Evolutionary conservation across 306 rosid species (phyloP).

Genomic region (Citrullus mucosospermus): DNA sequence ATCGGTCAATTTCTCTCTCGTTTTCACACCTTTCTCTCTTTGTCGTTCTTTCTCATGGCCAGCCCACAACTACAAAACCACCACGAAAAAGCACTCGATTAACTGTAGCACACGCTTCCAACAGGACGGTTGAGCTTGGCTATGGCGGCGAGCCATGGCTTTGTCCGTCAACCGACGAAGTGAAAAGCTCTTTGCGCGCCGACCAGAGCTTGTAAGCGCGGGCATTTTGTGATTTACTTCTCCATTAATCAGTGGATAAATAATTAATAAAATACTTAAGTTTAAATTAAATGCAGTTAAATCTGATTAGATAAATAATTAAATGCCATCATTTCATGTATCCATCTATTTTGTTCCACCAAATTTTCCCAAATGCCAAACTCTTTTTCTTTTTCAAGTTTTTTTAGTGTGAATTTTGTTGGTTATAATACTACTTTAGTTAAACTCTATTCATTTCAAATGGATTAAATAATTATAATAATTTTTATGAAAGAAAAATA

Average conservation of each 20-base stretch:
- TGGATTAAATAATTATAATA: too few relatives aligned
- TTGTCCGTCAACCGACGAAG: background rate
- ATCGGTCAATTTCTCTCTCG: background rate
- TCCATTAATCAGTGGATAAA: background rate
- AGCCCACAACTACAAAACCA: background rate
- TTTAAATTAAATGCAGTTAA: too few relatives aligned
- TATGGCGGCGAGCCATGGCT: background rate
- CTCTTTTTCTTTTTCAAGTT: too few relatives aligned
- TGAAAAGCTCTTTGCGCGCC: background rate
- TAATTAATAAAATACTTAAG: background rate
- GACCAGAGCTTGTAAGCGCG: background rate
- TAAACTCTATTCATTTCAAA: too few relatives aligned
- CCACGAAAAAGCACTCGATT: background rate
- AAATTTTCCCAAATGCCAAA: too few relatives aligned
- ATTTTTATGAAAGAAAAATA: too few relatives aligned
- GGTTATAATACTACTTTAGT: too few relatives aligned
- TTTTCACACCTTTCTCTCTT: background rate
- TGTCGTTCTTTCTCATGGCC: background rate
- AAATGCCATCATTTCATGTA: too few relatives aligned
- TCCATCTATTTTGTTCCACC: too few relatives aligned
- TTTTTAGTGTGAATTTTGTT: too few relatives aligned
- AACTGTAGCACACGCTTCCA: background rate
- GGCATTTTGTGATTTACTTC: background rate
- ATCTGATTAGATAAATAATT: too few relatives aligned
- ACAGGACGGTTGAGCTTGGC: background rate